Evolutionary conservation across 345 rosid genomes (phyloP), one percentile per base, ranked within the genome.

Genomic region (Citrus sp.): DNA sequence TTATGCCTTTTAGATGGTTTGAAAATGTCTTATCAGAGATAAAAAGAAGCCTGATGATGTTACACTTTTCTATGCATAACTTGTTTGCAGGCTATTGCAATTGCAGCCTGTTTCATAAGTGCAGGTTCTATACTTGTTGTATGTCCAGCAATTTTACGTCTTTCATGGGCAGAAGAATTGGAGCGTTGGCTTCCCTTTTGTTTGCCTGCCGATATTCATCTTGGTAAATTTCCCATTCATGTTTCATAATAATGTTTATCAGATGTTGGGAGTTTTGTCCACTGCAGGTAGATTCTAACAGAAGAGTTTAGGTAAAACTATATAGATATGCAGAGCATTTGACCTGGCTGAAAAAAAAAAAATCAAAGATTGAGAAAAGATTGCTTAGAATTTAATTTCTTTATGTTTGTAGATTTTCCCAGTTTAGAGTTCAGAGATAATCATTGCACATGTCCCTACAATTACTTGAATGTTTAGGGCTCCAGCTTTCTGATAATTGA

Each of bases 171-270:
- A 46, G 98, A 95, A 82, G 98, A 95, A 81, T 75, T 95, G 83
- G 99, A 95, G 85, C 93, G 92, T 72, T 95, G 99, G 99, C 87
- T 95, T 83, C 93, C 97, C 71, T 84, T 28, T 85, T 93, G 92
- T 86, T 86, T 93, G 82, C 99, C 99, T 75, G 87, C 94, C 35
- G 98, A 93, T 80, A 87, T 93, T 79, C 99, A 95, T 87, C 93
- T 95, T 49, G 98, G 99, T 93, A 90, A 78, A 0, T 55, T 67
- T 77, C 56, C 35, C n/a, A 30, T 51, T 74, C 37, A 25, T n/a
- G 58, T 24, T 70, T 40, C 35, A 80, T 76, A n/a, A 5, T 55
- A 6, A 55, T 35, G 22, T 71, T 81, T 6, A n/a, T 14, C 35
- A 64, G 32, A 28, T 46, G 55, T 34, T 60, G 14, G n/a, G 60